Percentiles rank a stretch among this genome's conserved stretches.
Evolutionary conservation across 2,329 filamentous ascomycete genomes (phyloP).

Genomic region (Pseudogymnoascus sp.): DNA sequence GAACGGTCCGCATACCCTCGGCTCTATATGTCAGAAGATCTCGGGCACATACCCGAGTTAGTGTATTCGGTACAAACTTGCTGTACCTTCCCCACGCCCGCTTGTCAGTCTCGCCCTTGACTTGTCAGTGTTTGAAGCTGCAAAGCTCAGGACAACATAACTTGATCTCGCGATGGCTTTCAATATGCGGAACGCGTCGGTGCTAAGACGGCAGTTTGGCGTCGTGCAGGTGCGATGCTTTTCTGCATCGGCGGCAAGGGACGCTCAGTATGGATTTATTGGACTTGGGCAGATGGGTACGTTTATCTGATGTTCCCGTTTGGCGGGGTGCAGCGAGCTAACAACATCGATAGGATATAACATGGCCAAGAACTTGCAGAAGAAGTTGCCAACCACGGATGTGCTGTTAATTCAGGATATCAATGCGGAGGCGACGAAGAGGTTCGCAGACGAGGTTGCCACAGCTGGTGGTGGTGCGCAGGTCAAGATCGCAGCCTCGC

Average conservation of each 20-base stretch:
- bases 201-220: background rate
- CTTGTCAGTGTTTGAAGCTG: background rate
- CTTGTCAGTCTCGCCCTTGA: background rate
- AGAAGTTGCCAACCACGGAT: slow-evolving; percentile 55
- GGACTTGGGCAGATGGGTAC: slow-evolving; percentile 53
- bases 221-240: slow-evolving; percentile 30
- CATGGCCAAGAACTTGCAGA: slow-evolving; percentile 63
- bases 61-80: background rate
- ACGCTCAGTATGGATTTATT: slow-evolving; percentile 49
- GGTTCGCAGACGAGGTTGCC: slow-evolving; percentile 46
- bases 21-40: background rate
- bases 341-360: slow-evolving; percentile 47
- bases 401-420: slow-evolving; percentile 57
- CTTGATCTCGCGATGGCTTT: background rate
- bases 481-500: slow-evolving; percentile 46
- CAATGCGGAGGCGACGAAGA: slow-evolving; percentile 45
- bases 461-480: slow-evolving; percentile 31
- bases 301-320: slow-evolving; percentile 18
- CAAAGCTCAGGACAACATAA: background rate
- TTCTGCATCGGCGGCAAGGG: slow-evolving; percentile 35
- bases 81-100: background rate
- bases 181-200: background rate
- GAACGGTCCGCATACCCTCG: background rate
- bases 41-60: slow-evolving; percentile 1
- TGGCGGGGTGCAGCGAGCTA: slow-evolving; percentile 1